Evolutionary conservation across 169 alveolate genomes (phyloP).

Genomic region (Cryptosporidium xiaoi): DNA sequence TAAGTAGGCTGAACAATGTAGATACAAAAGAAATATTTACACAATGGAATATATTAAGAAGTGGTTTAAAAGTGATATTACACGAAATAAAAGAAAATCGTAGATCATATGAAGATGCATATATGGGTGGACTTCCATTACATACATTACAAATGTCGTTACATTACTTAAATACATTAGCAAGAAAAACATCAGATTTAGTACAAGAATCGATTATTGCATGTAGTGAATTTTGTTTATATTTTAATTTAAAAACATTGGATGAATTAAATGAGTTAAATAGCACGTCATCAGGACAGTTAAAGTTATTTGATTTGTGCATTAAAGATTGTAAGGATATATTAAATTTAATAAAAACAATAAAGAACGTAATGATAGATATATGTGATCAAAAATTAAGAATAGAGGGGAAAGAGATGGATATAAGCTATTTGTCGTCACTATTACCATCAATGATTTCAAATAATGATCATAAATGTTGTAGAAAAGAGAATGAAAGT

Average conservation of each 20-base stretch:
- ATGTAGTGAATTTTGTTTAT: slow-evolving; percentile 58
- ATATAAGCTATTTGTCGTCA: slow-evolving; percentile 40
- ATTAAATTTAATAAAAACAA: slow-evolving; percentile 40
- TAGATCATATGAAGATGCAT: slow-evolving; percentile 58
- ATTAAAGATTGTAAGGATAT: slow-evolving; percentile 49
- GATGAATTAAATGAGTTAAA: slow-evolving; percentile 37
- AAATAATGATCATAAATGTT: slow-evolving; percentile 41
- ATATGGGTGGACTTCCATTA: slow-evolving; percentile 70
- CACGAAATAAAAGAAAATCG: slow-evolving; percentile 51
- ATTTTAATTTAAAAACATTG: slow-evolving; percentile 33
- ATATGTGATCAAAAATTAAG: slow-evolving; percentile 55
- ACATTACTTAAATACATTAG: slow-evolving; percentile 38
- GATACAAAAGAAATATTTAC: slow-evolving; percentile 39
- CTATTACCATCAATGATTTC: slow-evolving; percentile 12
- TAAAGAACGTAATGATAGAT: slow-evolving; percentile 21
- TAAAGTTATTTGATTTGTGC: slow-evolving; percentile 33
- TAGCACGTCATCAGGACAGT: slow-evolving; percentile 41
- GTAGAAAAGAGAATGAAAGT: slow-evolving; percentile 25
- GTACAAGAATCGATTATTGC: slow-evolving; percentile 56
- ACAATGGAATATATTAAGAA: slow-evolving; percentile 62
- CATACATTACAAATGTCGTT: slow-evolving; percentile 65
- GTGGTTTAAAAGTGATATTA: slow-evolving; percentile 25
- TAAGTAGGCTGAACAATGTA: slow-evolving; percentile 27
- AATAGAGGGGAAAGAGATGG: slow-evolving; percentile 58
- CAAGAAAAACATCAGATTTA: slow-evolving; percentile 51